Evolutionary conservation across 139 green algal species (phyloP).

Genomic region (Haematococcus lacustris): DNA sequence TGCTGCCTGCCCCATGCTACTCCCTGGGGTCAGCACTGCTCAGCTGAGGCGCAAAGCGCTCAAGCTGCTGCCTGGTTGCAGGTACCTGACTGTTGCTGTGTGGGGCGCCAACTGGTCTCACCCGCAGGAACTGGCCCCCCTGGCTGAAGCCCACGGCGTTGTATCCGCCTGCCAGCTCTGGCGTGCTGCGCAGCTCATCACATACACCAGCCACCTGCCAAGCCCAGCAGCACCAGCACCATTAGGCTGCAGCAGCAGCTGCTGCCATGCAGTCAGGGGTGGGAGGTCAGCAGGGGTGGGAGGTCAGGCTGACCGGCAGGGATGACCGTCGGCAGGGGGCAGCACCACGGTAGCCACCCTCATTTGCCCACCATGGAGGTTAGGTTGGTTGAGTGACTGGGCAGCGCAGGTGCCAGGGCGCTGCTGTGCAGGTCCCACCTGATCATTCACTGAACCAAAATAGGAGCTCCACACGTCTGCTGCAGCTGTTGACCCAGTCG

Average conservation of each 20-base stretch:
- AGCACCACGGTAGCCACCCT: neutral
- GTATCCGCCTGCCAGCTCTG: slow-evolving; percentile 62
- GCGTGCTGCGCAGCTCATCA: slow-evolving; percentile 36
- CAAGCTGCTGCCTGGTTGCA: neutral
- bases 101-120: too few relatives aligned
- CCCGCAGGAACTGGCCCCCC: slow-evolving; percentile 79
- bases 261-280: neutral
- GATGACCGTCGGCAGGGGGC: neutral
- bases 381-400: neutral
- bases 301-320: neutral
- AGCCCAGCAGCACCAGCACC: neutral
- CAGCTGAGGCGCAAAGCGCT: neutral
- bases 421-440: slow-evolving; percentile 34
- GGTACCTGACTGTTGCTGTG: too few relatives aligned
- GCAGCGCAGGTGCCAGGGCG: neutral
- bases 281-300: neutral
- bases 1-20: neutral
- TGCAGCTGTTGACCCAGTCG: slow-evolving; percentile 31
- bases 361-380: too few relatives aligned
- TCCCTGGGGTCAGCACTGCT: neutral
- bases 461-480: slow-evolving; percentile 47
- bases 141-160: slow-evolving; percentile 82
- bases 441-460: slow-evolving; percentile 67
- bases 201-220: slow-evolving; percentile 41
- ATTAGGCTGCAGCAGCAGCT: neutral